Evolutionary conservation across 768 basidiomycete species (phyloP).

Genomic region (Russula abietina): DNA sequence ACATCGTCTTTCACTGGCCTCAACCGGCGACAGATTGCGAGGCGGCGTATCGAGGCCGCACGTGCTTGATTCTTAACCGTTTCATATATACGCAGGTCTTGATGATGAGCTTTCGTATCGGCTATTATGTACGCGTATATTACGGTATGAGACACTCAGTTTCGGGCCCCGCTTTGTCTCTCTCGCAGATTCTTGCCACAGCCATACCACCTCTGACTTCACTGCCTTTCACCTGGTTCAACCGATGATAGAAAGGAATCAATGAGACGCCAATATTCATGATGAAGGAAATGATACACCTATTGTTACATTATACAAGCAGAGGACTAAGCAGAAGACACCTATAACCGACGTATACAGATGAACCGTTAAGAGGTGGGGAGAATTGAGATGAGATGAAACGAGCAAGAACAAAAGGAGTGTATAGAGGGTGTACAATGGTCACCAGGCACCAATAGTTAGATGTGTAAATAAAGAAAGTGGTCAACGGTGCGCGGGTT

Average conservation of each 20-base stretch:
- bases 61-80: slow-evolving; percentile 43
- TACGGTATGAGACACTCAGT: slow-evolving; percentile 18
- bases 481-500: slow-evolving; percentile 10
- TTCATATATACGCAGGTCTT: slow-evolving; percentile 24
- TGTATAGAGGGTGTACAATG: not conserved
- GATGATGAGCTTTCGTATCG: slow-evolving; percentile 25
- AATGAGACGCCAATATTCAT: not conserved
- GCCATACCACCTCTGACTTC: not conserved
- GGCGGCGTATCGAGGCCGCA: slow-evolving; percentile 81
- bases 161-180: not conserved
- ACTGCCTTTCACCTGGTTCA: not conserved
- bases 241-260: not conserved
- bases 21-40: slow-evolving; percentile 81
- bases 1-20: slow-evolving; percentile 52
- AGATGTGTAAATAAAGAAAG: slow-evolving; percentile 3
- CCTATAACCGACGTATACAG: slow-evolving; percentile 13
- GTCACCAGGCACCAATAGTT: slow-evolving; percentile 6
- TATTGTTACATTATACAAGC: slow-evolving; percentile 2
- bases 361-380: not conserved
- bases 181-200: not conserved
- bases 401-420: not conserved
- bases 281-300: not conserved
- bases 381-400: not conserved
- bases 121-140: slow-evolving; percentile 24
- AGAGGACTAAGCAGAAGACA: not conserved